Evolutionary conservation across 345 rosid genomes (phyloP), one percentile per base, ranked within the genome.

Genomic region (Diplotaxis tenuifolia): DNA sequence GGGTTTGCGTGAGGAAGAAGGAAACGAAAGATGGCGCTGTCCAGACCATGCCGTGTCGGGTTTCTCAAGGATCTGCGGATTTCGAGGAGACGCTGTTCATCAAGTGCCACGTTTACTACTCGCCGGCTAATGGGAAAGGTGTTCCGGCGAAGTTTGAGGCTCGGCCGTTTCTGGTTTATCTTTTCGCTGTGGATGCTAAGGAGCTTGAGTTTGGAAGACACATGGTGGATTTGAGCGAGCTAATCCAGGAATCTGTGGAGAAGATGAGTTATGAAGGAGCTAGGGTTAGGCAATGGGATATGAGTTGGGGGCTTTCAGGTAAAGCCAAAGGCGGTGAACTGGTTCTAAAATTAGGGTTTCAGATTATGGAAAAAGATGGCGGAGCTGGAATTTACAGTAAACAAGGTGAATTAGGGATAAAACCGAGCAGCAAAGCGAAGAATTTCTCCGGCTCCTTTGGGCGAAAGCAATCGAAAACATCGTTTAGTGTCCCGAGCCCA

Each of bases 291-390:
- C 99, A 91, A 62, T 94, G 99, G 99, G 96, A 94, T 79, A 83
- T 79, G 21, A 81, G 80, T 60, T 94, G 89, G 80, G 79, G 65
- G 23, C 86, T 91, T 28, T 84, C 84, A 23, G 97, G 99, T 8
- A 94, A 94, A 75, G 99, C 99, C 4, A 91, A 86, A 71, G 97
- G 99, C 14, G 99, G 96, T 15, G 97, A 94, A 67, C 80, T 94
- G 52, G 80, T 83, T 65, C 74, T 91, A 34, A 91, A 87, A 57
- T 63, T 91, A 70, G 96, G 99, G 69, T 87, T 94, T 79, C 99
- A 91, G 83, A 88, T 91, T 27, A 88, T 94, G 96, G 99, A 94
- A 71, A 91, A 86, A 75, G 99, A 91, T 3, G 96, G 97, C 59
- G 98, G 96, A 69, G 84, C 84, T 68, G 96, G 90, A 16, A 91